Evolutionary conservation across 2,329 filamentous ascomycete species (phyloP).

Genomic region (Clonostachys rhizophaga): DNA sequence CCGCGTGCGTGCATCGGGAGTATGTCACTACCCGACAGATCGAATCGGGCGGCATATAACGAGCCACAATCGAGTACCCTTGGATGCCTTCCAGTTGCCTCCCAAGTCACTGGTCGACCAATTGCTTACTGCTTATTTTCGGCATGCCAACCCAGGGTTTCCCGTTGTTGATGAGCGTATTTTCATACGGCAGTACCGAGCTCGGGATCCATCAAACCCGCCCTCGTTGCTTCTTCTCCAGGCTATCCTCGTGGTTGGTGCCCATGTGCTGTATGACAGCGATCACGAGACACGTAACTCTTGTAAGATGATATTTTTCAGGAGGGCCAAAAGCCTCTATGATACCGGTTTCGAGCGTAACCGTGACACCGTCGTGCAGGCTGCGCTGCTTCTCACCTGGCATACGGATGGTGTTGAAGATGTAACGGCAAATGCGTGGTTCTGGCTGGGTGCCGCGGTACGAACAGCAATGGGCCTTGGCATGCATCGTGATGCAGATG

Average conservation of each 20-base stretch:
- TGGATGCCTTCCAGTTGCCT: slow-evolving; percentile 38
- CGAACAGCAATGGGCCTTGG: slow-evolving; percentile 47
- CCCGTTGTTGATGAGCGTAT: slow-evolving; percentile 45
- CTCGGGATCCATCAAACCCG: slow-evolving; percentile 6
- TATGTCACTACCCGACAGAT: slow-evolving; percentile 21
- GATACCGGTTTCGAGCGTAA: slow-evolving; percentile 49
- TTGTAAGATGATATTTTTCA: slow-evolving; percentile 40
- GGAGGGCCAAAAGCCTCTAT: slow-evolving; percentile 47
- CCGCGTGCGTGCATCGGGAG: slow-evolving; percentile 10
- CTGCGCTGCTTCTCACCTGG: slow-evolving; percentile 49
- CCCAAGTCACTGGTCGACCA: slow-evolving; percentile 36
- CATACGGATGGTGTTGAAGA: slow-evolving; percentile 51
- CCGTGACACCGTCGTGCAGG: slow-evolving; percentile 47
- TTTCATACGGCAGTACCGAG: slow-evolving; percentile 37
- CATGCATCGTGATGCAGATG: slow-evolving; percentile 35
- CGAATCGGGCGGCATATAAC: slow-evolving; percentile 24
- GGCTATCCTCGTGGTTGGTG: slow-evolving; percentile 43
- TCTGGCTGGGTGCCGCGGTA: slow-evolving; percentile 46
- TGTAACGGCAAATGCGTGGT: slow-evolving; percentile 45
- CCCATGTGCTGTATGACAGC: slow-evolving; percentile 37
- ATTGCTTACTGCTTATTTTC: slow-evolving; percentile 39
- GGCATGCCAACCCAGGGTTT: slow-evolving; percentile 37
- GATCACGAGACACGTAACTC: slow-evolving; percentile 15
- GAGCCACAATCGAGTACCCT: slow-evolving; percentile 45
- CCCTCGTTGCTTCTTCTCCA: slow-evolving; percentile 43